phyloP scores from a whole-genome alignment of 768 basidiomycete genomes.

The Termitomyces titanicus region DNA sequence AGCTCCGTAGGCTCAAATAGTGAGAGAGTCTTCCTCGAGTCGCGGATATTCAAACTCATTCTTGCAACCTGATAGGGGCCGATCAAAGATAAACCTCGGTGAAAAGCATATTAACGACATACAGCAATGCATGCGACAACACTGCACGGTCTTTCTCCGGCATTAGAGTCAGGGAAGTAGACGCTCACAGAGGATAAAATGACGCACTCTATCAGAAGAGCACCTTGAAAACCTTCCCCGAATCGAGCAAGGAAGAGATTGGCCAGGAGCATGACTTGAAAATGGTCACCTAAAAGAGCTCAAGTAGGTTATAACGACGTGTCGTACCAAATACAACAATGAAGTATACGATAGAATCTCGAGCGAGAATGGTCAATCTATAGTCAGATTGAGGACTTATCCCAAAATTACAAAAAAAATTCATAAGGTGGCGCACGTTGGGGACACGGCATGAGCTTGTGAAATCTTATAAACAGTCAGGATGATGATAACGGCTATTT shows the following conservation, averaged over 20 bases:
- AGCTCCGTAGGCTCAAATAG: not conserved
- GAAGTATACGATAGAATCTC: constrained; percentile 4
- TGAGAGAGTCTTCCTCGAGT: not conserved
- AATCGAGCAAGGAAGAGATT: constrained; percentile 2
- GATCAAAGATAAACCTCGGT: not conserved
- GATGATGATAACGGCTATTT: not conserved
- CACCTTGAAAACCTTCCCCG: constrained; percentile 1
- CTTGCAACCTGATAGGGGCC: not conserved
- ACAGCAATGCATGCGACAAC: constrained; percentile 1
- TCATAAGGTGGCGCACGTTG: not conserved
- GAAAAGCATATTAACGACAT: not conserved
- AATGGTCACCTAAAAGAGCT: not conserved
- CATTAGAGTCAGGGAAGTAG: not conserved
- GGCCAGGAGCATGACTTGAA: not conserved
- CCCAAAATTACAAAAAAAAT: not conserved
- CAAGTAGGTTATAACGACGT: too few relatives aligned
- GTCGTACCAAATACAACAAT: not conserved
- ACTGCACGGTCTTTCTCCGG: not conserved
- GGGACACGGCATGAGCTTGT: not conserved
- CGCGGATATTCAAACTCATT: not conserved
- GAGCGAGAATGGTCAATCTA: not conserved
- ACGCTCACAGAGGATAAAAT: not conserved
- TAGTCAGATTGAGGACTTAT: not conserved
- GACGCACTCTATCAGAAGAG: not conserved
- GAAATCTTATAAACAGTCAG: not conserved